These are phyloP conservation scores for Roridomyces roridus DNA, from an alignment of 768 basidiomycete genomes.

Conservation along the genomic window DNA sequence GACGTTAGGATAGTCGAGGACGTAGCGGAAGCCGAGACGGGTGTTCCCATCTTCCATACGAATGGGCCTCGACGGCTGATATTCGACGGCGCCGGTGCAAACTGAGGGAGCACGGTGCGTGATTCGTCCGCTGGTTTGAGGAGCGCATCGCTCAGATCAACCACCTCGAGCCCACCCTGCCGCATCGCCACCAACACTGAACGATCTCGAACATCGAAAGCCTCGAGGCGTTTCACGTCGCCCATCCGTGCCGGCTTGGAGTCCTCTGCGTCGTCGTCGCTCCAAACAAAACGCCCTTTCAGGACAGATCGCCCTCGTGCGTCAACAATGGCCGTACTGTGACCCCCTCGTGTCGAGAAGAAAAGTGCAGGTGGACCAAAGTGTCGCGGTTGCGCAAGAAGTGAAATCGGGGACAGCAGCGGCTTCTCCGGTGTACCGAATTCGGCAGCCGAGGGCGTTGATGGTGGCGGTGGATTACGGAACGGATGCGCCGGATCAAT, in stretches of 20 bases:
- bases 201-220: constrained; percentile 77
- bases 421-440: constrained; percentile 52
- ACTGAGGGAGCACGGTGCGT: constrained; percentile 73
- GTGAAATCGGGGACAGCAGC: constrained; percentile 73
- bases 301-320: constrained; percentile 85
- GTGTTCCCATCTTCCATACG: constrained; percentile 85
- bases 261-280: constrained; percentile 59
- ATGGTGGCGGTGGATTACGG: constrained; percentile 52
- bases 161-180: constrained; percentile 83
- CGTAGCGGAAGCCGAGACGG: constrained; percentile 52
- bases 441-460: constrained; percentile 31
- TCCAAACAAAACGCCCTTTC: constrained; percentile 84
- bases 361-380: constrained; percentile 89
- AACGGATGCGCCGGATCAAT: constrained; percentile 86
- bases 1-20: constrained; percentile 46
- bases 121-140: constrained; percentile 83
- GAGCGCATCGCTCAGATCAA: constrained; percentile 81
- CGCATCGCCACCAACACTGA: constrained; percentile 86
- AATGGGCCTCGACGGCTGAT: constrained; percentile 76
- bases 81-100: constrained; percentile 62
- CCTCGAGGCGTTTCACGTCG: constrained; percentile 83
- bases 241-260: constrained; percentile 57
- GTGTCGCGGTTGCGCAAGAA: constrained; percentile 78
- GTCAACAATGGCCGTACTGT: constrained; percentile 88
- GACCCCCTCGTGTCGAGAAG: constrained; percentile 88